These are phyloP conservation scores for Digitaria exilis DNA, from an alignment of 202 grass and related monocot species.

Conservation along the genomic window DNA sequence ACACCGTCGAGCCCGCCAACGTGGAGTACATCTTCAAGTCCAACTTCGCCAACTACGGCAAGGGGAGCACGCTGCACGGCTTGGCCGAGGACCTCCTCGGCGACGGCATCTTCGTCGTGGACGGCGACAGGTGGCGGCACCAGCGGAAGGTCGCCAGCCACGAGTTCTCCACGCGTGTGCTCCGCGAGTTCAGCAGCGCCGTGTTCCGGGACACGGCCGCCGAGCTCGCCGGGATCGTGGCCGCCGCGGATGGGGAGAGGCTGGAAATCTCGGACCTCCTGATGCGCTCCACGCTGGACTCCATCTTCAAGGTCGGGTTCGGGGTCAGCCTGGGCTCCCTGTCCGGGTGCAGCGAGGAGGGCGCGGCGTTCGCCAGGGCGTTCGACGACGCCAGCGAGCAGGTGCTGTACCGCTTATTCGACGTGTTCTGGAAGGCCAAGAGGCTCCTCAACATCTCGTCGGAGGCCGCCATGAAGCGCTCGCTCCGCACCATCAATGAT, in stretches of 20 bases:
- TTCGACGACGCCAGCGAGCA: constrained; percentile 67
- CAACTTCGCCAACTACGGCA: constrained; percentile 79
- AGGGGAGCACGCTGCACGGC: constrained; percentile 47
- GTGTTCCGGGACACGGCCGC: constrained; percentile 54
- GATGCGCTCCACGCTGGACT: constrained; percentile 71
- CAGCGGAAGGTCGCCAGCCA: constrained; percentile 69
- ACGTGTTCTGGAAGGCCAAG: constrained; percentile 63
- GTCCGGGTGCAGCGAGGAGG: constrained; percentile 42
- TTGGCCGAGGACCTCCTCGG: constrained; percentile 57
- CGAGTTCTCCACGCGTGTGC: constrained; percentile 65
- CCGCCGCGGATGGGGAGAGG: not conserved
- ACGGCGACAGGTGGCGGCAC: constrained; percentile 66
- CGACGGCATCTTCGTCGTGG: constrained; percentile 77
- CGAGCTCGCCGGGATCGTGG: constrained; percentile 47
- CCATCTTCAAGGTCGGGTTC: constrained; percentile 72
- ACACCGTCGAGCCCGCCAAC: constrained; percentile 67
- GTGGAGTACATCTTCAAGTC: constrained; percentile 79
- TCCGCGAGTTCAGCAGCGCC: constrained; percentile 70
- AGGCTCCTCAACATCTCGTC: constrained; percentile 50
- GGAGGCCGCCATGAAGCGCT: constrained; percentile 54
- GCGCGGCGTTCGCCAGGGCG: constrained; percentile 60
- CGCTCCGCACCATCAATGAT: constrained; percentile 48
- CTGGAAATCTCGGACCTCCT: constrained; percentile 68
- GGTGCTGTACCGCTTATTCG: constrained; percentile 48
- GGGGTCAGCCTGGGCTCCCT: constrained; percentile 51